Percentiles rank a stretch among this genome's conserved stretches.
These are phyloP conservation scores for Xylaria telfairii DNA, from an alignment of 495 filamentous ascomycete genomes.

Conservation along the genomic window DNA sequence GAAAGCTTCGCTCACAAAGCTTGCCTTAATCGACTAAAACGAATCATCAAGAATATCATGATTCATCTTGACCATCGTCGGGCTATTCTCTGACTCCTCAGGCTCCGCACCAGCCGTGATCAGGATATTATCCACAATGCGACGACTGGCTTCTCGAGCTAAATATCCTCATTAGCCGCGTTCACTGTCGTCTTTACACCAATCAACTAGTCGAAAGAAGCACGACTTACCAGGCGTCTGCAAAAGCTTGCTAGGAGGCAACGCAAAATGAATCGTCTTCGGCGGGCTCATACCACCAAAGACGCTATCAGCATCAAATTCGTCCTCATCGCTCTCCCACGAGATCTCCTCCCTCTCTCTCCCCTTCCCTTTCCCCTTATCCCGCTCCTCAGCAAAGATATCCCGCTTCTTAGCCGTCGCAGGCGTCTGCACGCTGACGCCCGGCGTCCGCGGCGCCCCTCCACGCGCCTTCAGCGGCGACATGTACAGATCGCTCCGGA, in stretches of 20 bases:
- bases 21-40: conserved; percentile 53
- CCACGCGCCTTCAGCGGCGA: conserved; percentile 59
- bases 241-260: conserved; percentile 84
- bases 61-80: conserved; percentile 74
- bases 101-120: conserved; percentile 79
- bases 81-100: conserved; percentile 68
- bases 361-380: conserved; percentile 43
- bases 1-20: neutral
- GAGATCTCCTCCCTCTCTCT: conserved; percentile 52
- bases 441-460: conserved; percentile 65
- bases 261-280: conserved; percentile 95
- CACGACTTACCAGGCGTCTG: conserved; percentile 83
- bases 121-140: conserved; percentile 90
- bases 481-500: conserved; percentile 85
- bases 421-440: conserved; percentile 80
- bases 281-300: conserved; percentile 82
- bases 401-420: conserved; percentile 52
- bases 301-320: conserved; percentile 62
- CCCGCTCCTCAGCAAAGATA: conserved; percentile 45
- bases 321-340: conserved; percentile 70
- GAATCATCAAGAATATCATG: conserved; percentile 72
- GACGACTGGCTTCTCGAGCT: conserved; percentile 89
- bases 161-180: conserved; percentile 17
- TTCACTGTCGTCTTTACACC: neutral
- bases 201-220: neutral